Evolutionary conservation across 2,329 filamentous ascomycete species (phyloP).

Genomic region (Thermomyces lanuginosus): DNA sequence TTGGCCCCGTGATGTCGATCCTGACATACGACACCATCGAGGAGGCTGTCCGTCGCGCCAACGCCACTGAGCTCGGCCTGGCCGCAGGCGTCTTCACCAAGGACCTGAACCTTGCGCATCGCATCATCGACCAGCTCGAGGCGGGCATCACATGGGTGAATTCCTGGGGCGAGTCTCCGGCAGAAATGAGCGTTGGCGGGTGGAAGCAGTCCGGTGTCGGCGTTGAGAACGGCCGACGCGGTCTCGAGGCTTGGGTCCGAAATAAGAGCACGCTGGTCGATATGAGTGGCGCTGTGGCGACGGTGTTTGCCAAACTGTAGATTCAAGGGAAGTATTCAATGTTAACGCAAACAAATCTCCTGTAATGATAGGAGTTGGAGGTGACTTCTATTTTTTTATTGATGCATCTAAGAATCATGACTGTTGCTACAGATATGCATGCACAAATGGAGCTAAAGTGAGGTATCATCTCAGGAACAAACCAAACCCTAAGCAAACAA

Average conservation of each 20-base stretch:
- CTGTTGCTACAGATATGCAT: slow-evolving; percentile 1
- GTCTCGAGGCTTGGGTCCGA: slow-evolving; percentile 64
- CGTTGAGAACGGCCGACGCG: slow-evolving; percentile 68
- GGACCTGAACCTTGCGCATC: slow-evolving; percentile 57
- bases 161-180: slow-evolving; percentile 81
- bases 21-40: slow-evolving; percentile 55
- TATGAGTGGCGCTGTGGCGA: slow-evolving; percentile 53
- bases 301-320: slow-evolving; percentile 57
- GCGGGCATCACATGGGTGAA: slow-evolving; percentile 88
- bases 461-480: slow-evolving; percentile 1
- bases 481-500: slow-evolving; percentile 4
- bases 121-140: slow-evolving; percentile 52
- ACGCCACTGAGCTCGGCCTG: slow-evolving; percentile 60
- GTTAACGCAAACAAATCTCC: too few species aligned
- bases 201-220: slow-evolving; percentile 86
- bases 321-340: too few species aligned
- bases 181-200: slow-evolving; percentile 82
- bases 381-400: too few species aligned
- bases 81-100: slow-evolving; percentile 72
- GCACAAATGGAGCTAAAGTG: slow-evolving; percentile 1
- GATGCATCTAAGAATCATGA: neutral
- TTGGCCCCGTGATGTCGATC: slow-evolving; percentile 73
- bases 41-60: slow-evolving; percentile 56
- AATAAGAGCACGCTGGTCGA: slow-evolving; percentile 84
- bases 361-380: too few species aligned